Conservation (phyloP, 139 green algal genomes). For the Edaphochlamys debaryana region DNA sequence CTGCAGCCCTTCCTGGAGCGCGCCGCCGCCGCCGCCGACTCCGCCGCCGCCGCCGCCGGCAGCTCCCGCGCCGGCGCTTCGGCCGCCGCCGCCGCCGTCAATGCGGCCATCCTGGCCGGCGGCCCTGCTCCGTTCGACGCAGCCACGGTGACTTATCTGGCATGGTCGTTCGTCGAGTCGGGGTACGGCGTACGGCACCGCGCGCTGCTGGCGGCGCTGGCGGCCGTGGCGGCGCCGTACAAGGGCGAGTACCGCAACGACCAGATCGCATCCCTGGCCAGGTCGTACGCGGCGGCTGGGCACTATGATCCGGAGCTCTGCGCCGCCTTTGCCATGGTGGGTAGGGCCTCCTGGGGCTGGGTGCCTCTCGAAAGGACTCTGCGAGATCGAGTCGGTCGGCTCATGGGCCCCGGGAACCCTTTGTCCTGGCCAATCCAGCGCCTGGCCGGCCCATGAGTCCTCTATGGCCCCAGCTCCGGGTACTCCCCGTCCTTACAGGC, state of each 20-base stretch:
- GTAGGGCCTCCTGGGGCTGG: background rate
- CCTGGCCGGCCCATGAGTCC: no score
- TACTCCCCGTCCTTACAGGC: no score
- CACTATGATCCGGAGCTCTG: slow-evolving; percentile 13
- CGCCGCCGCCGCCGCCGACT: background rate
- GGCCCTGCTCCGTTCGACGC: slow-evolving; percentile 8
- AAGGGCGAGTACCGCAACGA: slow-evolving; percentile 12
- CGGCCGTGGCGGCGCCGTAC: slow-evolving; percentile 4
- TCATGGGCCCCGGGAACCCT: no score
- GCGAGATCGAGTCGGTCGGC: no score
- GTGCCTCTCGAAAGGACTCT: no score
- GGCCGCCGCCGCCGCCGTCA: background rate
- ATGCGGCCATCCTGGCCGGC: background rate
- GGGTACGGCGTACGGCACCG: background rate
- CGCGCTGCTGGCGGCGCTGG: slow-evolving; percentile 11
- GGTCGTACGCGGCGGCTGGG: background rate
- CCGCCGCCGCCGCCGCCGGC: background rate
- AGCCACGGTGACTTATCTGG: slow-evolving; percentile 5
- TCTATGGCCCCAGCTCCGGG: no score
- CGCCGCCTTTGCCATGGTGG: background rate
- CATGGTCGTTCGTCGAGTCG: background rate
- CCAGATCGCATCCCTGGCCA: background rate
- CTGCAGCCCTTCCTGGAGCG: slow-evolving; percentile 14
- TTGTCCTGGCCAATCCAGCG: no score
- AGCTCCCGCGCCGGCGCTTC: background rate